These are phyloP conservation scores for Lasiosphaeris hirsuta DNA, from an alignment of 495 filamentous ascomycete genomes.

Conservation along the genomic window DNA sequence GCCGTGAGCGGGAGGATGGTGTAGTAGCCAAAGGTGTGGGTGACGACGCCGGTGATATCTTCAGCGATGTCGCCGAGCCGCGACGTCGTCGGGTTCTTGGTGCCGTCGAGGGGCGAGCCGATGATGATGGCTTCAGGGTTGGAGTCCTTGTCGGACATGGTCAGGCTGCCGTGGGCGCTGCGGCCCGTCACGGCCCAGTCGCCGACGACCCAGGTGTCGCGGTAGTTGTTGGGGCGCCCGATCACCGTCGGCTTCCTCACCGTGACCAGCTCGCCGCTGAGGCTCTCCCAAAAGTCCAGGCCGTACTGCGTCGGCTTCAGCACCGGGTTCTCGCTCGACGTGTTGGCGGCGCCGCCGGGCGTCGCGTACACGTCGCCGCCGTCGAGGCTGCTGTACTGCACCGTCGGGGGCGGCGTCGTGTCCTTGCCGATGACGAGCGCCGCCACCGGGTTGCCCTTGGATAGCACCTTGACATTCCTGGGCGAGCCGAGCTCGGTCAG, in stretches of 20 bases:
- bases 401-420: slow-evolving; percentile 47
- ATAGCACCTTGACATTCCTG: slow-evolving; percentile 42
- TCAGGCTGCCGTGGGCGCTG: slow-evolving; percentile 55
- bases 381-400: slow-evolving; percentile 51
- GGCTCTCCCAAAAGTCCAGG: slow-evolving; percentile 63
- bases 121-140: slow-evolving; percentile 63
- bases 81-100: slow-evolving; percentile 48
- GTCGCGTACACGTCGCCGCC: slow-evolving; percentile 50
- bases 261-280: slow-evolving; percentile 56
- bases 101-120: slow-evolving; percentile 56
- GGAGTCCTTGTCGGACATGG: slow-evolving; percentile 50
- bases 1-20: slow-evolving; percentile 54
- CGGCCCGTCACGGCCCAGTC: slow-evolving; percentile 50
- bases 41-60: slow-evolving; percentile 58
- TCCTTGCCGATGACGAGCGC: slow-evolving; percentile 54
- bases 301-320: slow-evolving; percentile 53
- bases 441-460: slow-evolving; percentile 38
- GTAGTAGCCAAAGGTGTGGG: slow-evolving; percentile 58
- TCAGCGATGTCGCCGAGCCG: slow-evolving; percentile 55
- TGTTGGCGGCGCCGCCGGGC: slow-evolving; percentile 49
- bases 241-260: slow-evolving; percentile 47
- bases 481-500: slow-evolving; percentile 54
- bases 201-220: slow-evolving; percentile 61
- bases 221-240: slow-evolving; percentile 51
- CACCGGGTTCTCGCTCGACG: slow-evolving; percentile 52